Conservation (phyloP, 2,329 filamentous ascomycete genomes). For the Elsinoe perseae region DNA sequence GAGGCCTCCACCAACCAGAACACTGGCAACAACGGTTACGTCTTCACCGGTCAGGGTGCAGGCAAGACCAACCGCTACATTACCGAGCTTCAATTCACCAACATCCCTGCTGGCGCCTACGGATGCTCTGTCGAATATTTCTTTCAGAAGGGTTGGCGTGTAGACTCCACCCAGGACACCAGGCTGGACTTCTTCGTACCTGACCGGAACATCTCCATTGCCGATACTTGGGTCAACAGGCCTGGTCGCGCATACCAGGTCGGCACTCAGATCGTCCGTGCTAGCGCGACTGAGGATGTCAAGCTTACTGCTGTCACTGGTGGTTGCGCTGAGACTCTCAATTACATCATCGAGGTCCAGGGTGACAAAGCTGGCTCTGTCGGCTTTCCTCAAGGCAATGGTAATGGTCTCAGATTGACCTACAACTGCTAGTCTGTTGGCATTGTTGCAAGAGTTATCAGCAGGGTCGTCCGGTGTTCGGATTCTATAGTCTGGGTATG, state of each 20-base stretch:
- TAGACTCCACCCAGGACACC: constrained; percentile 1
- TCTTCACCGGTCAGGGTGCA: constrained; percentile 6
- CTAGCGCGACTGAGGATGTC: background rate
- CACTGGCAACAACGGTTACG: constrained; percentile 11
- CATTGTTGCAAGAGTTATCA: background rate
- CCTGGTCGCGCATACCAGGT: background rate
- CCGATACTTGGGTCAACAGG: constrained; percentile 7
- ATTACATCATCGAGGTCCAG: constrained; percentile 10
- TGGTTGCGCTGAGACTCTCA: constrained; percentile 1
- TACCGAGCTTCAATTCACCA: constrained; percentile 11
- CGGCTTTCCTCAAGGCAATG: constrained; percentile 2
- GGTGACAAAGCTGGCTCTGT: constrained; percentile 6
- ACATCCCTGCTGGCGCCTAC: constrained; percentile 6
- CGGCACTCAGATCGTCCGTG: constrained; percentile 1
- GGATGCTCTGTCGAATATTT: constrained; percentile 17
- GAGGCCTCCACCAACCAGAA: background rate
- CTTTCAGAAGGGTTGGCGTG: background rate
- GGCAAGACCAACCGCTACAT: constrained; percentile 11
- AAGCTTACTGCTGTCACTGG: constrained; percentile 11
- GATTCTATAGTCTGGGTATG: background rate
- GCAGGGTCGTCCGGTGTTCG: background rate
- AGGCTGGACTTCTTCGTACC: constrained; percentile 8
- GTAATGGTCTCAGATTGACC: constrained; percentile 7
- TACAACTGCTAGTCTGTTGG: background rate
- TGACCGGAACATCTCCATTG: constrained; percentile 1